Base-by-base conservation (phyloP, 768 basidiomycete genomes). In the Suillus brevipes region DNA sequence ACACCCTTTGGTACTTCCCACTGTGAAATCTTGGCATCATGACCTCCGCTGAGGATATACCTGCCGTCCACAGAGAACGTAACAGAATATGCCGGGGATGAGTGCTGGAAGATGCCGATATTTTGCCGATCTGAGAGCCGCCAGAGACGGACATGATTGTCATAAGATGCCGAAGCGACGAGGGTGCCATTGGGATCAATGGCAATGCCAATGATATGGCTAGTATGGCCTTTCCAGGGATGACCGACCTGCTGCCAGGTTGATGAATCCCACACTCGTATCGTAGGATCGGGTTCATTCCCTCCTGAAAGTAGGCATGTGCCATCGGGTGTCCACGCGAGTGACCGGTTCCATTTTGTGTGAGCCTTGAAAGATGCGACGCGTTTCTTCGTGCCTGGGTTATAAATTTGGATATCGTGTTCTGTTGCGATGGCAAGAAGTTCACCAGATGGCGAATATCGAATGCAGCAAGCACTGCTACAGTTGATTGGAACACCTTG, bases 11-110 rank as follows among this genome's bases (percentile, higher is more conserved):
- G 14, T 50, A 50, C 1, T 28, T 6, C 14, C 49, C 49, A 50
- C 25, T 50, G 14, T 0, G 14, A 28, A 7, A 28, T 28, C 14
- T 16, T 28, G 0, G 28, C 8, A 50, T 50, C 49, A 0, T 16
- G 0, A 28, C 49, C 49, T 25, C 49, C 49, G 1, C 49, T 50
- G 7, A 50, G 14, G 7, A 50, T 8, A 14, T 28, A 2, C 1
- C 25, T 28, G 14, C 49, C 49, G 0, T 50, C 14, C 6, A 25
- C 7, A 1, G 49, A 50, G 25, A 50, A 50, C 1, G 25, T 50
- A 7, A 28, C 25, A n/a, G n/a, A n/a, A 36, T 3, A 3, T 8
- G 3, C 3, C 6, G 1, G 0, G 13, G 0, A 25, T 9, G 25
- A 28, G 25, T 16, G 49, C 49, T 16, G 3, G 3, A 50, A 50